Evolutionary conservation across 148 eudicot genomes (phyloP), one percentile per base, ranked within the genome.

Genomic region (Cornus suecica): DNA sequence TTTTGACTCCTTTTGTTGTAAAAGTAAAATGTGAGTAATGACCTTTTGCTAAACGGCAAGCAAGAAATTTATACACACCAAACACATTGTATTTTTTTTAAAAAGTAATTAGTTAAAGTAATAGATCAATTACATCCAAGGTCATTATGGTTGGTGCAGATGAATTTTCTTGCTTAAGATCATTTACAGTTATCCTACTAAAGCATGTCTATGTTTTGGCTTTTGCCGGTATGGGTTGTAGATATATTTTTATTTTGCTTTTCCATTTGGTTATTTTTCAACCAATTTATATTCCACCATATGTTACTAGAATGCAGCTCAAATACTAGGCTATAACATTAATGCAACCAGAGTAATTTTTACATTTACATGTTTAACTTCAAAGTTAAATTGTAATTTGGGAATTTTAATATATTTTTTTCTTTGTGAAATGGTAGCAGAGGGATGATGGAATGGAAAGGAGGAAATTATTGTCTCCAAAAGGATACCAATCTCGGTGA

Each of bases 361-460:
- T 41, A 2, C 23, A 16, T 63, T 27, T 20, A 64, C 34, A 63
- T 16, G 37, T 42, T 14, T 58, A n/a, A 22, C 23, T 58, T 20
- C 25, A 58, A 18, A 14, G 23, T 4, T n/a, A 1, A 58, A 56
- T 56, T 56, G 20, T 16, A 20, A 58, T 64, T 3, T 69, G 56
- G n/a, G 65, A 77, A 30, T 70, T n/a, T n/a, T 28, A 42, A 66
- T 24, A 23, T n/a, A n/a, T n/a, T 20, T 64, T 58, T 14, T 27
- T 11, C 0, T 42, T 9, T 64, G 2, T 41, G 13, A 34, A 60
- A 58, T 79, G 74, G 31, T 62, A 71, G 65, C 76, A 90, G 88
- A 56, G 75, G 85, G 67, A 79, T 84, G 73, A 89, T 89, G 93
- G 83, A 81, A 20, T 91, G 97, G 91, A 82, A 84, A 51, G 82